Evolutionary conservation across 2,329 filamentous ascomycete species (phyloP).

Genomic region (Curvularia eragrostidis): DNA sequence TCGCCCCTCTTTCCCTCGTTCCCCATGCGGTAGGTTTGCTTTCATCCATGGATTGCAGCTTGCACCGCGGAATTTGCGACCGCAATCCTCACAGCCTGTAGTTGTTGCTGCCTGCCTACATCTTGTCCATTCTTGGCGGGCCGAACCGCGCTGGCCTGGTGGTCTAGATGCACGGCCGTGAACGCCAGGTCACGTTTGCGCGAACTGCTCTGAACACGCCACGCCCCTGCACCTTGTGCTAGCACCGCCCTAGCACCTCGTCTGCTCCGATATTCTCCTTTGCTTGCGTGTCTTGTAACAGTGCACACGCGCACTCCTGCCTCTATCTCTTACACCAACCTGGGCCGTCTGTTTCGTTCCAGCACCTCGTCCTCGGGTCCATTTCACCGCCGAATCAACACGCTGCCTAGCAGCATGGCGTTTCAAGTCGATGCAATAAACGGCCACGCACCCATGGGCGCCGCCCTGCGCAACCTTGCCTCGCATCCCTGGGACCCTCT

Average conservation of each 20-base stretch:
- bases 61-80: conserved; percentile 11
- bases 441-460: background rate
- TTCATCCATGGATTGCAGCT: conserved; percentile 8
- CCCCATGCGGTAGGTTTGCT: conserved; percentile 12
- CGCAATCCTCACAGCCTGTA: conserved; percentile 14
- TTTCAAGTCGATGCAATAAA: conserved; percentile 1
- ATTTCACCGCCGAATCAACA: background rate
- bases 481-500: too few species aligned
- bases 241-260: background rate
- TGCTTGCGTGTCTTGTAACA: too few species aligned
- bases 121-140: conserved; percentile 16
- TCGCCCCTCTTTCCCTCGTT: background rate
- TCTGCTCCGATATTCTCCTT: too few species aligned
- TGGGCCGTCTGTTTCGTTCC: too few species aligned
- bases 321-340: too few species aligned
- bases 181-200: conserved; percentile 6
- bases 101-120: conserved; percentile 4
- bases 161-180: conserved; percentile 14
- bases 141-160: conserved; percentile 16
- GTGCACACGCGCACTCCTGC: too few species aligned
- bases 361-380: too few species aligned
- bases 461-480: conserved; percentile 6
- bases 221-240: conserved; percentile 1
- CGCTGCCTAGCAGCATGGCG: too few species aligned
- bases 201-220: background rate